Evolutionary conservation across 345 rosid genomes (phyloP).

Genomic region (Hirschfeldia incana): DNA sequence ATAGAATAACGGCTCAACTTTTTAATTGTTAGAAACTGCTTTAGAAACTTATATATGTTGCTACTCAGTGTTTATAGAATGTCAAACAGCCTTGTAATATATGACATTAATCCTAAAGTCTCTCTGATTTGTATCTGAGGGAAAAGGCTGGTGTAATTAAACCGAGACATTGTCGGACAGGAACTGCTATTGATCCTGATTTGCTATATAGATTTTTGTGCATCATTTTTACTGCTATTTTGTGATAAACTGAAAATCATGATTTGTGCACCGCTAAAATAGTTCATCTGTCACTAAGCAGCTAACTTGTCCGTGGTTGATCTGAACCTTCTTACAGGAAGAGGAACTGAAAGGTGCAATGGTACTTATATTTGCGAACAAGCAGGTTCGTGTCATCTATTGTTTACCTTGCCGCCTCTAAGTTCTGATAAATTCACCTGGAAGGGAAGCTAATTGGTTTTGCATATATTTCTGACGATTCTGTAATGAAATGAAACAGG

Average conservation of each 20-base stretch:
- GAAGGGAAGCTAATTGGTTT: not conserved
- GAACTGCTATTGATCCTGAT: not conserved
- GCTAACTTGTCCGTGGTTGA: not conserved
- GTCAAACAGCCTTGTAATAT: not conserved
- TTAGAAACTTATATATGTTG: not conserved
- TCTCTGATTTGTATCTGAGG: not conserved
- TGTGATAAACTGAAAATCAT: not conserved
- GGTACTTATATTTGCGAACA: slow-evolving; percentile 60
- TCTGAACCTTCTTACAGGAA: slow-evolving; percentile 37
- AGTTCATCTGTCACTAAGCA: not conserved
- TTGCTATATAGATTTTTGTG: not conserved
- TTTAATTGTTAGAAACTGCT: not conserved
- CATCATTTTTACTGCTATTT: not conserved
- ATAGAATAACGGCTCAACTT: not conserved
- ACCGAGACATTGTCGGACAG: not conserved
- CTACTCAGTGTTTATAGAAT: not conserved
- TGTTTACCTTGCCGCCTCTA: not conserved
- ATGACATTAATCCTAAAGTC: not conserved
- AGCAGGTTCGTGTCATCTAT: slow-evolving; percentile 46
- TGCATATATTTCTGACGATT: not conserved
- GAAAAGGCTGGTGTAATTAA: not conserved
- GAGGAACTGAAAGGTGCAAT: slow-evolving; percentile 57
- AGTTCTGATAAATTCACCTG: slow-evolving; percentile 18
- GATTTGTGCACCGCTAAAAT: not conserved
- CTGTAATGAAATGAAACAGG: slow-evolving; percentile 24